Percentiles rank a stretch among this genome's conserved stretches.
Evolutionary conservation across 2,329 filamentous ascomycete genomes (phyloP).

Genomic region (Aspergillus pseudoviridinutans): DNA sequence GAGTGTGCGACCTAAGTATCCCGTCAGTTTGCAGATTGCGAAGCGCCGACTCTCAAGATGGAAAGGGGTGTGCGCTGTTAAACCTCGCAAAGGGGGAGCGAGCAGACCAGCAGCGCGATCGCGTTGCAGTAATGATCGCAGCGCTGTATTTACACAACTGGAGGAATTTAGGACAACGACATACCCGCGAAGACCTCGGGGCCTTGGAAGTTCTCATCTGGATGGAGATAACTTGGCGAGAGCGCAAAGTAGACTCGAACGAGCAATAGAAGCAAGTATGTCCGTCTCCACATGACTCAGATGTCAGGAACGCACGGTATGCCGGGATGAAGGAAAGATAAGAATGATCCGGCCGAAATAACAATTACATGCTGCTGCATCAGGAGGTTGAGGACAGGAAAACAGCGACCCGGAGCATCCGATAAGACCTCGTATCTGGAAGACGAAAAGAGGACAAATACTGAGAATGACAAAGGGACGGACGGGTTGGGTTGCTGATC

Average conservation of each 20-base stretch:
- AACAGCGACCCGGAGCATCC: conserved; percentile 2
- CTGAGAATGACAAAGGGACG: neutral
- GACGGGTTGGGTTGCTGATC: conserved; percentile 2
- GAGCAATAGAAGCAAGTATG: conserved; percentile 78
- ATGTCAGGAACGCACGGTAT: conserved; percentile 15
- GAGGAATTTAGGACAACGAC: conserved; percentile 27
- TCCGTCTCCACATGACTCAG: conserved; percentile 77
- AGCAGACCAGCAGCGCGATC: conserved; percentile 1
- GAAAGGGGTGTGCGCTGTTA: neutral
- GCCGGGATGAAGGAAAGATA: conserved; percentile 6
- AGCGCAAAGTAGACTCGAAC: conserved; percentile 91
- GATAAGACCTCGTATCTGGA: neutral
- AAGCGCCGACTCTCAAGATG: neutral
- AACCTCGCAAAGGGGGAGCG: neutral
- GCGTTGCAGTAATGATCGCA: conserved; percentile 2
- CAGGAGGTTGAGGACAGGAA: neutral
- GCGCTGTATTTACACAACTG: neutral
- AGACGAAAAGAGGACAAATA: neutral
- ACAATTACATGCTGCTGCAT: conserved; percentile 4
- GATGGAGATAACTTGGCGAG: conserved; percentile 93
- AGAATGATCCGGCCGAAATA: neutral
- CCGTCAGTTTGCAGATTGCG: conserved; percentile 1
- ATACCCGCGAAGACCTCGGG: conserved; percentile 94
- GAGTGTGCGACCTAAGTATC: conserved; percentile 76
- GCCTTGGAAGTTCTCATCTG: conserved; percentile 98